Percentiles rank a stretch among this genome's conserved stretches.
Evolutionary conservation across 73 alveolate species (phyloP).

Genomic region (Diophrys appendiculata): DNA sequence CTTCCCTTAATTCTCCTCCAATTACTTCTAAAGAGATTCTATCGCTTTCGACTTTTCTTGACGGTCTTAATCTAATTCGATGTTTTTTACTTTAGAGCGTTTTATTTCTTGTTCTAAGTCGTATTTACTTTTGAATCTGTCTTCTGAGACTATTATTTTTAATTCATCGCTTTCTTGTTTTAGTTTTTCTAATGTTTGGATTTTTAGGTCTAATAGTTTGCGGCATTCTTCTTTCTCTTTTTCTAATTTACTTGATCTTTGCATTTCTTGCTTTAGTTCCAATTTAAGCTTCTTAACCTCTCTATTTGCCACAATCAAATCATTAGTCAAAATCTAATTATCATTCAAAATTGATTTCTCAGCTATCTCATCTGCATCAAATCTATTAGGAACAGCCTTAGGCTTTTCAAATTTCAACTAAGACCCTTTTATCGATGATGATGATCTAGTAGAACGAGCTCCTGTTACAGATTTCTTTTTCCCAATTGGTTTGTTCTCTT

Average conservation of each 20-base stretch:
- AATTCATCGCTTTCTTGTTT: background rate
- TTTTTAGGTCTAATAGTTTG: background rate
- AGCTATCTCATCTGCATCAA: background rate
- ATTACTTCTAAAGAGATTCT: too few species aligned
- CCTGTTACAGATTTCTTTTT: background rate
- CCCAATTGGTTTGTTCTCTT: background rate
- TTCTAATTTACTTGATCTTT: background rate
- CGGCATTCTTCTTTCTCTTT: background rate
- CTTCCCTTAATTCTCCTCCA: too few species aligned
- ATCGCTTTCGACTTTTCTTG: too few species aligned
- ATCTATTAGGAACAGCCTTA: background rate
- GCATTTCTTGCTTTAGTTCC: background rate
- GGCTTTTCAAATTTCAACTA: slow-evolving; percentile 1
- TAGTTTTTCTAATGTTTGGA: background rate
- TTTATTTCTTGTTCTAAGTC: background rate
- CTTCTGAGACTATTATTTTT: background rate
- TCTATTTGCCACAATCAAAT: background rate
- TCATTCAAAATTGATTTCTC: background rate
- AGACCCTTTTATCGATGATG: too few species aligned
- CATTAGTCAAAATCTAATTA: background rate
- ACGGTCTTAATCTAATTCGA: too few species aligned
- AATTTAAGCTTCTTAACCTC: background rate
- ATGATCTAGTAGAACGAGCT: too few species aligned
- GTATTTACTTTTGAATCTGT: background rate
- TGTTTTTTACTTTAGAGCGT: background rate